These are phyloP conservation scores for Ceratobasidium sp. DNA, from an alignment of 1,284 basidiomycete species.

Conservation along the genomic window DNA sequence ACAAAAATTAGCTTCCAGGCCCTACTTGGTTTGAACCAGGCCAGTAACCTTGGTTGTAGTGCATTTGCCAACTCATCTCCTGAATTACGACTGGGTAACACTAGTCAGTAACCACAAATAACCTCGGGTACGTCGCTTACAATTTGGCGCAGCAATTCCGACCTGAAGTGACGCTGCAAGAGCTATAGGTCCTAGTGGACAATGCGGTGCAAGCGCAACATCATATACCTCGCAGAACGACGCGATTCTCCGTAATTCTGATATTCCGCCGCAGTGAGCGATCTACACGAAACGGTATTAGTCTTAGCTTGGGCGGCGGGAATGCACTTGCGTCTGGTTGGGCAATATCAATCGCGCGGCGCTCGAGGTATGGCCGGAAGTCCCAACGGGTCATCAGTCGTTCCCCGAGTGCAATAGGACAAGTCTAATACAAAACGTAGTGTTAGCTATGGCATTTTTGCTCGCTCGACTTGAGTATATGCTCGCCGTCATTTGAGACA, in stretches of 20 bases:
- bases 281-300: conserved; percentile 51
- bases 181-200: conserved; percentile 71
- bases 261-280: conserved; percentile 73
- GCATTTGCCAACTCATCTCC: conserved; percentile 74
- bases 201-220: conserved; percentile 64
- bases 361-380: conserved; percentile 72
- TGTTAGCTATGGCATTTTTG: too few relatives aligned
- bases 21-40: not conserved
- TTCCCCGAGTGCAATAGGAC: conserved; percentile 74
- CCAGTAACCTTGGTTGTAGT: conserved; percentile 66
- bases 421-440: conserved; percentile 54
- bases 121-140: conserved; percentile 53
- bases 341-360: conserved; percentile 71
- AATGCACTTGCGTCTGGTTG: conserved; percentile 67
- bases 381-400: conserved; percentile 71
- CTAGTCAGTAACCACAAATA: not conserved
- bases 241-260: conserved; percentile 71
- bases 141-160: conserved; percentile 61
- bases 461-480: conserved; percentile 52
- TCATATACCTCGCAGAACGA: conserved; percentile 72
- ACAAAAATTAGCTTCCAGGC: not conserved
- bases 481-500: conserved; percentile 53
- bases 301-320: too few relatives aligned
- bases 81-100: conserved; percentile 60
- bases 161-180: conserved; percentile 72